Conservation (phyloP, 148 eudicot genomes). For the Rhododendron henanense region DNA sequence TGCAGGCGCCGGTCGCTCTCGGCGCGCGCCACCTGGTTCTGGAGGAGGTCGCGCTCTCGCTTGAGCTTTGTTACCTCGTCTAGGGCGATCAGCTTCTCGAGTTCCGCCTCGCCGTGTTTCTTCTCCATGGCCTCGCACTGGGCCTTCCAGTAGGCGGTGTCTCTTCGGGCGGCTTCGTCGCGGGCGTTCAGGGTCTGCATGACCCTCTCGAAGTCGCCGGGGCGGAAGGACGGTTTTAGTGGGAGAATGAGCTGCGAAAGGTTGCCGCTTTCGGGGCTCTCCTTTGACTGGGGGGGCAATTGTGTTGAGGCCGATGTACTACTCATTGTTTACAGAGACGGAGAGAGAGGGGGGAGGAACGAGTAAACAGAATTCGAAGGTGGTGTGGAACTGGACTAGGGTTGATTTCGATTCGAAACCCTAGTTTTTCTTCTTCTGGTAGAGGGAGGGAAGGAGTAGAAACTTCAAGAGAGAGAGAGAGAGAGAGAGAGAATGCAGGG, state of each 20-base stretch:
- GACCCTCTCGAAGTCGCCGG: not conserved
- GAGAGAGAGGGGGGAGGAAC: no score
- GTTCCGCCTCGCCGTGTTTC: not conserved
- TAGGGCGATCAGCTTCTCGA: not conserved
- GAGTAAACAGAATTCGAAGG: not conserved
- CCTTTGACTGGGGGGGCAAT: not conserved
- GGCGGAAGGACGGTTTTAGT: not conserved
- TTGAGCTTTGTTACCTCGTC: not conserved
- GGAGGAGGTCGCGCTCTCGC: not conserved
- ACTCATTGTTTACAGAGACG: not conserved
- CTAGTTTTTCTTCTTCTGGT: not conserved
- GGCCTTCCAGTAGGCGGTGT: not conserved
- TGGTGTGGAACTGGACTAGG: not conserved
- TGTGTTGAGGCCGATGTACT: not conserved
- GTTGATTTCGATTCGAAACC: not conserved
- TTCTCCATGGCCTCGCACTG: conserved; percentile 1
- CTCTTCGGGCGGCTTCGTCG: not conserved
- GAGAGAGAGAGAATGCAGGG: no score
- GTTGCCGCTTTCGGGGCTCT: not conserved
- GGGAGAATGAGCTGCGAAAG: not conserved
- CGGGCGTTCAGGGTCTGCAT: not conserved
- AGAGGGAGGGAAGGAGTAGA: no score
- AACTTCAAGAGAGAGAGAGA: no score
- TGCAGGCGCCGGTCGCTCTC: not conserved
- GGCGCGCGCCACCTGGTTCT: not conserved